phyloP scores from a whole-genome alignment of 2,329 filamentous ascomycete genomes.

The Calcarisporium arbuscula region DNA sequence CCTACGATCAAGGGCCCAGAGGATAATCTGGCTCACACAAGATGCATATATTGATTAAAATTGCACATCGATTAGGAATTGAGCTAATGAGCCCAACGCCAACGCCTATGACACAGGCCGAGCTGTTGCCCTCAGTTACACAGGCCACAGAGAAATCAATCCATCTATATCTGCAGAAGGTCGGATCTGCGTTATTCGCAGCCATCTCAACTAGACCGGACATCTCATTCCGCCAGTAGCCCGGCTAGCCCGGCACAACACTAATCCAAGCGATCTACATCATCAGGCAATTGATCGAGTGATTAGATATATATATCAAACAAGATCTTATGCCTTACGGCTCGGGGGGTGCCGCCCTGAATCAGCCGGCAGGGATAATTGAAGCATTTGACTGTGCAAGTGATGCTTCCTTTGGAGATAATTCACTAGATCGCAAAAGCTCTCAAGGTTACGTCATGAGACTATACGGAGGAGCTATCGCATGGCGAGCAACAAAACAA shows the following conservation, averaged over 20 bases:
- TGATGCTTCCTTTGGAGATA: background rate
- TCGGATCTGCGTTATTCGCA: background rate
- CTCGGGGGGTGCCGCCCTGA: no score
- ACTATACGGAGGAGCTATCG: slow-evolving; percentile 4
- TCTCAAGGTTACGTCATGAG: slow-evolving; percentile 1
- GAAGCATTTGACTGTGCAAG: background rate
- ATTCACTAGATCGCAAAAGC: background rate
- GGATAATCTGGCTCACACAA: background rate
- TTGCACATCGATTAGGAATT: background rate
- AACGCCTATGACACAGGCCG: background rate
- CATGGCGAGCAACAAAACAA: slow-evolving; percentile 4
- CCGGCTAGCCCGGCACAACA: background rate
- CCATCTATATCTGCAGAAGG: background rate
- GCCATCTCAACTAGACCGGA: background rate
- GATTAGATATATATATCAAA: background rate
- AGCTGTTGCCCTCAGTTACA: background rate
- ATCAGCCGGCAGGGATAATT: no score
- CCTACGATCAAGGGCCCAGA: background rate
- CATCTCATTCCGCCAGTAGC: background rate
- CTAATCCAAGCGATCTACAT: background rate
- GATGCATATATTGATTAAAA: background rate
- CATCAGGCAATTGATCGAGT: background rate
- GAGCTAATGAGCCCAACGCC: no score
- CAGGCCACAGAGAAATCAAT: background rate
- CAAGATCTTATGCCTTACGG: background rate